A percentile compares a stretch with the other conserved stretches of the same genome.
Conservation (phyloP, 2,329 filamentous ascomycete species). For the Cladobotryum mycophilum region DNA sequence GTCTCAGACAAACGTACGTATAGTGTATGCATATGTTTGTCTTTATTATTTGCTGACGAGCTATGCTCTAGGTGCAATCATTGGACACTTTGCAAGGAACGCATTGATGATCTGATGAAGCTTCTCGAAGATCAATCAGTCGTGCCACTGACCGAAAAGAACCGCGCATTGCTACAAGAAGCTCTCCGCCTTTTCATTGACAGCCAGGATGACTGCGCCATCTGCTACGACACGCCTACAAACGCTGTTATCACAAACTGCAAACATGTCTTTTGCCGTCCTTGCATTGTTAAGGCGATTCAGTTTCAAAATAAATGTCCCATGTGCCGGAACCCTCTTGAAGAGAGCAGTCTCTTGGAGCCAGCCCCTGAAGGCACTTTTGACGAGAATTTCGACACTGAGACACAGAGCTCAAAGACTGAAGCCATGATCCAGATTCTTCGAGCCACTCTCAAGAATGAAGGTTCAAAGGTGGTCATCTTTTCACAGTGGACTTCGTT, state of each 20-base stretch:
- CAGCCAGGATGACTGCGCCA: conserved; percentile 72
- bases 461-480: conserved; percentile 61
- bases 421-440: conserved; percentile 72
- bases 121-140: conserved; percentile 61
- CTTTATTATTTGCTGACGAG: neutral
- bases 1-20: conserved; percentile 65
- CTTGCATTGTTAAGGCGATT: conserved; percentile 70
- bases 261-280: conserved; percentile 70
- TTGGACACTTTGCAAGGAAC: conserved; percentile 73
- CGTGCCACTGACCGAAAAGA: conserved; percentile 66
- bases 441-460: conserved; percentile 58
- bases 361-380: conserved; percentile 51
- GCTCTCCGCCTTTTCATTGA: conserved; percentile 73
- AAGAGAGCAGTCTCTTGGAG: conserved; percentile 54
- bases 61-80: conserved; percentile 60
- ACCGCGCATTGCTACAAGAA: conserved; percentile 64
- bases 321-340: conserved; percentile 68
- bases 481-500: conserved; percentile 77
- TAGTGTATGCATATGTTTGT: neutral
- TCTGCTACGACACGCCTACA: conserved; percentile 69
- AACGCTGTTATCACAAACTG: conserved; percentile 78
- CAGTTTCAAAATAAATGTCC: conserved; percentile 74
- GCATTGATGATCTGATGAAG: conserved; percentile 65
- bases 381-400: conserved; percentile 50
- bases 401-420: conserved; percentile 73